Evolutionary conservation across 495 filamentous ascomycete genomes (phyloP).

Genomic region (Annulohypoxylon moriforme): DNA sequence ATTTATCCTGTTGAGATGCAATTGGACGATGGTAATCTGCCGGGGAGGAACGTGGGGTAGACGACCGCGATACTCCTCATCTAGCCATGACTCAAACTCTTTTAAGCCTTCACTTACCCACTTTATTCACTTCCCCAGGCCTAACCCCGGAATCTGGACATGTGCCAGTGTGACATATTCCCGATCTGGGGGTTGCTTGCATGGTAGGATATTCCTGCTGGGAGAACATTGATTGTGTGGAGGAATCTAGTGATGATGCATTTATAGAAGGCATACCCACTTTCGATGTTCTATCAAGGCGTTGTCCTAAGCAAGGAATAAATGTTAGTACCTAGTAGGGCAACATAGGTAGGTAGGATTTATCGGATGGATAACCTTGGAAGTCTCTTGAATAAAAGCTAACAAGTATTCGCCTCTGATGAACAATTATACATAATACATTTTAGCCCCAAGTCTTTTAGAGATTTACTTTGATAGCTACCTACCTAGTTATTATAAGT

Average conservation of each 20-base stretch:
- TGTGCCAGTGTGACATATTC: constrained; percentile 12
- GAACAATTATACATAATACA: too few species aligned
- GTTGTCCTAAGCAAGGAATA: too few species aligned
- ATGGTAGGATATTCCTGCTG: neutral
- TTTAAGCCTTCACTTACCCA: constrained; percentile 32
- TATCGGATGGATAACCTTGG: too few species aligned
- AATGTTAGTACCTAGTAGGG: too few species aligned
- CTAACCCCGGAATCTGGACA: constrained; percentile 2
- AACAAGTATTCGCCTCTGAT: too few species aligned
- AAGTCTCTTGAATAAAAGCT: too few species aligned
- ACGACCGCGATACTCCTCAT: constrained; percentile 41
- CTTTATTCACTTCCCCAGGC: constrained; percentile 32
- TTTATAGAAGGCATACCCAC: too few species aligned
- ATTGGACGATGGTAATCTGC: constrained; percentile 48
- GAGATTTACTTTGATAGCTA: too few species aligned
- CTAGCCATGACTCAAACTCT: constrained; percentile 30
- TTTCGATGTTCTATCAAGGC: too few species aligned
- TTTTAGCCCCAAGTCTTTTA: too few species aligned
- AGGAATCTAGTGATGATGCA: neutral
- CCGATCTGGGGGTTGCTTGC: neutral
- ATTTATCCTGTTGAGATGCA: constrained; percentile 38
- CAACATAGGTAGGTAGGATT: too few species aligned
- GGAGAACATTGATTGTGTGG: neutral
- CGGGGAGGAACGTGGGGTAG: constrained; percentile 47
- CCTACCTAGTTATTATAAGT: too few species aligned